Evolutionary conservation across 2,329 filamentous ascomycete species (phyloP), one percentile per base, ranked within the genome.

Genomic region (Fusarium oxysporum): DNA sequence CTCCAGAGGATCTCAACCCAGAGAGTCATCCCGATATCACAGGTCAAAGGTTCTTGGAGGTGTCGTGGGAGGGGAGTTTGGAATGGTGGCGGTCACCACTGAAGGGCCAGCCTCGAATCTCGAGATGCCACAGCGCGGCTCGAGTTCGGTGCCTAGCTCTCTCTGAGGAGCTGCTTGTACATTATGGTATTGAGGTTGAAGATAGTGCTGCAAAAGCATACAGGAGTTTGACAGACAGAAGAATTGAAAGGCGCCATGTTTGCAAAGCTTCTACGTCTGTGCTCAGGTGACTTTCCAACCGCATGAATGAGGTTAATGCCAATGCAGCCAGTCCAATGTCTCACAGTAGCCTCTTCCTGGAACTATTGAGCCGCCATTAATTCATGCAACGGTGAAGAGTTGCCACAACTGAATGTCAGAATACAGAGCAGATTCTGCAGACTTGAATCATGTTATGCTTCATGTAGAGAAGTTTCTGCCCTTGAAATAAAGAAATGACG

Each of bases 271-370:
- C 28, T 45, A 21, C 23, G 13, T 16, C 21, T 57, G 23, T 16
- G 40, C 14, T 28, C 32, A 57, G 40, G 41, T 57, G 54, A 57
- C 23, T n/a, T 13, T 13, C 54, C 19, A 28, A 35, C 21, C 12
- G 54, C 40, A 35, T 65, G 23, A 64, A 63, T 41, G 58, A 40
- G 47, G 35, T 54, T 55, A 56, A 65, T 40, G 40, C 47, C 37
- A 63, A 64, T 40, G n/a, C 40, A 56, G 25, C 28, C 35, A 65
- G 19, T 47, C 28, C 33, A 30, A 65, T 64, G 47, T 64, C 62
- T 65, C 38, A 64, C 54, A 28, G 14, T 57, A n/a, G 23, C 54
- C 54, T 47, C 54, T 35, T 33, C n/a, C 30, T 48, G 23, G 30
- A 47, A 28, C 23, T 47, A 57, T 47, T 25, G 28, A 57, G 30